A percentile compares a stretch with the other conserved stretches of the same genome.
Evolutionary conservation across 2,329 filamentous ascomycete genomes (phyloP).

Genomic region (Didymosphaeria variabile): DNA sequence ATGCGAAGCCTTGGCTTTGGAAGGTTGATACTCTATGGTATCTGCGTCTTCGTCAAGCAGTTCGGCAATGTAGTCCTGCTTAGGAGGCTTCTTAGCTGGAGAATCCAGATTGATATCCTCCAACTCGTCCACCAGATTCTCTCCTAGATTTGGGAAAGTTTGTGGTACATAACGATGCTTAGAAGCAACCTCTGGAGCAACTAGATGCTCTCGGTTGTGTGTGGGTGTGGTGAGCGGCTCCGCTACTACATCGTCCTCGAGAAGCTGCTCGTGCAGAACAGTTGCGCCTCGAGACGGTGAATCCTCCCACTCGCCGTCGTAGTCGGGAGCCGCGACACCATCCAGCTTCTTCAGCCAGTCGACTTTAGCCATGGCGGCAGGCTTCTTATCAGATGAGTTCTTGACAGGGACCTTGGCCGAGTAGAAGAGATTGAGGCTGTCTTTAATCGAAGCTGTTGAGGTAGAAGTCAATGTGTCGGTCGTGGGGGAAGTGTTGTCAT

Average conservation of each 20-base stretch:
- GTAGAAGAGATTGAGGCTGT: not conserved
- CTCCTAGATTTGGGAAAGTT: not conserved
- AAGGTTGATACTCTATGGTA: no score
- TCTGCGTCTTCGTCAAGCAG: no score
- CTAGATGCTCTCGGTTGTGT: not conserved
- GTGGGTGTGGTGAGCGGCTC: not conserved
- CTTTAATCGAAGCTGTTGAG: not conserved
- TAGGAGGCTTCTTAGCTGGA: not conserved
- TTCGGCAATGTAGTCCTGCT: not conserved
- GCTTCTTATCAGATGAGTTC: not conserved
- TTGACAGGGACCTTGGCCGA: not conserved
- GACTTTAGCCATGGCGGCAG: not conserved
- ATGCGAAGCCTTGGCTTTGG: no score
- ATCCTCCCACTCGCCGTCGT: slow-evolving; percentile 2
- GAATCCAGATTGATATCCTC: not conserved
- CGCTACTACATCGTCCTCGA: not conserved
- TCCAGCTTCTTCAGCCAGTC: not conserved
- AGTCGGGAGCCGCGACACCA: not conserved
- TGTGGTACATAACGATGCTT: not conserved
- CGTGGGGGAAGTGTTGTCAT: no score
- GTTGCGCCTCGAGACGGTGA: not conserved
- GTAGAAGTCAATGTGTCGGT: no score
- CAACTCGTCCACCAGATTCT: not conserved
- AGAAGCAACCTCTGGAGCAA: not conserved
- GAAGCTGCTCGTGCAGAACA: not conserved